Evolutionary conservation across 495 filamentous ascomycete species (phyloP), one percentile per base, ranked within the genome.

Genomic region (Aspergillus cavernicola): DNA sequence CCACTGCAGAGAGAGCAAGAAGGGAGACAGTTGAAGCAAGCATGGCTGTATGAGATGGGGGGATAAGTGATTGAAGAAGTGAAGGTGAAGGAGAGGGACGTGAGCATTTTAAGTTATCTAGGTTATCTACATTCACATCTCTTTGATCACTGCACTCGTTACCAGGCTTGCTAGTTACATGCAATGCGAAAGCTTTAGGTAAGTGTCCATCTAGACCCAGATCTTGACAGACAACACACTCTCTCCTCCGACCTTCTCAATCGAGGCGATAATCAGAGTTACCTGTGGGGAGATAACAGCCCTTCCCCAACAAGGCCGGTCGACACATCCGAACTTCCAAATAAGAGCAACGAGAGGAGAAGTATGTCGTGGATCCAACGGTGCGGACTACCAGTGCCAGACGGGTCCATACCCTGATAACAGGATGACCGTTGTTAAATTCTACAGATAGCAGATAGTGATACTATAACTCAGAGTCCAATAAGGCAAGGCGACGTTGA

Each of bases 1-100:
- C 75, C 44, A 71, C 50, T 20, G 74, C 65, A 38, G 67, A 70
- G 31, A 79, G 53, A 29, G 56, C 52, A 10, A 66, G 57, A 51
- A 66, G 43, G 45, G 41, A 52, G 1, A 58, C n/a, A 9, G 49
- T 29, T 9, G 55, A 57, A 26, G 56, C 19, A 18, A 69, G 43
- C 64, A 69, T 57, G 19, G 10, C 16, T 13, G 33, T 33, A 13
- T 22, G 38, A 40, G 4, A 9, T 37, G 15, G 11, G 15, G 35
- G 4, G 5, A 18, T 16, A 37, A 37, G 4, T 16, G 35, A 37
- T 16, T 12, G 35, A 50, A 20, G 35, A 23, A 26, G 18, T 35
- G 18, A 18, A 31, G 39, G 22, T n/a, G 39, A 29, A 43, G 4
- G 1, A 6, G 6, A 2, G 11, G 22, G 11, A 43, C 3, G 12